Evolutionary conservation across 164 flowering plant genomes (phyloP).

Genomic region (Protea cynaroides): DNA sequence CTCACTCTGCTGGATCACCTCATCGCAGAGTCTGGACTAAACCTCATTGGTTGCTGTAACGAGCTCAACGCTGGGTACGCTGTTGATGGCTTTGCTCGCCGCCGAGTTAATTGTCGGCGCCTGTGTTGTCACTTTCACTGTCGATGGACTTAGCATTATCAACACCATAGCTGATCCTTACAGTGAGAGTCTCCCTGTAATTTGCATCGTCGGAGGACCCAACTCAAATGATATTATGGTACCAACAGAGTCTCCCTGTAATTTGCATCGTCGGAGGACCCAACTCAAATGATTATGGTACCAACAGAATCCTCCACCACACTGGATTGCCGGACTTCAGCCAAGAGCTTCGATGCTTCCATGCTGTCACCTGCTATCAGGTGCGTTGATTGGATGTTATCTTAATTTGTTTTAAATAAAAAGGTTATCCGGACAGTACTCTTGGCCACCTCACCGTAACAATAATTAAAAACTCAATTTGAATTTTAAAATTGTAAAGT

Average conservation of each 20-base stretch:
- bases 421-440: no score
- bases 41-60: slow-evolving; percentile 19
- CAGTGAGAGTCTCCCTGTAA: slow-evolving; percentile 7
- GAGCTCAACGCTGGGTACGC: slow-evolving; percentile 10
- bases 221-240: slow-evolving; percentile 7
- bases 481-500: no score
- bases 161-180: slow-evolving; percentile 4
- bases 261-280: slow-evolving; percentile 8
- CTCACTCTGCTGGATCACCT: slow-evolving; percentile 21
- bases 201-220: slow-evolving; percentile 6
- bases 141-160: slow-evolving; percentile 7
- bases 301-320: slow-evolving; percentile 8
- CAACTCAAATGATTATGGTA: slow-evolving; percentile 7
- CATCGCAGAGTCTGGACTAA: slow-evolving; percentile 14
- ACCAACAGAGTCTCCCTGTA: slow-evolving; percentile 5
- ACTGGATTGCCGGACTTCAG: slow-evolving; percentile 8
- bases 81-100: slow-evolving; percentile 1
- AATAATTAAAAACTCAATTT: no score
- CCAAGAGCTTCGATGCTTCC: slow-evolving; percentile 10
- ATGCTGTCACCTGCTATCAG: slow-evolving; percentile 3
- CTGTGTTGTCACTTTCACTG: slow-evolving; percentile 7
- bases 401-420: not conserved
- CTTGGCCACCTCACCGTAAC: no score
- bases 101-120: slow-evolving; percentile 8
- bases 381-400: not conserved